Conservation (phyloP, 768 basidiomycete species). For the Kwoniella mangroviensis region DNA sequence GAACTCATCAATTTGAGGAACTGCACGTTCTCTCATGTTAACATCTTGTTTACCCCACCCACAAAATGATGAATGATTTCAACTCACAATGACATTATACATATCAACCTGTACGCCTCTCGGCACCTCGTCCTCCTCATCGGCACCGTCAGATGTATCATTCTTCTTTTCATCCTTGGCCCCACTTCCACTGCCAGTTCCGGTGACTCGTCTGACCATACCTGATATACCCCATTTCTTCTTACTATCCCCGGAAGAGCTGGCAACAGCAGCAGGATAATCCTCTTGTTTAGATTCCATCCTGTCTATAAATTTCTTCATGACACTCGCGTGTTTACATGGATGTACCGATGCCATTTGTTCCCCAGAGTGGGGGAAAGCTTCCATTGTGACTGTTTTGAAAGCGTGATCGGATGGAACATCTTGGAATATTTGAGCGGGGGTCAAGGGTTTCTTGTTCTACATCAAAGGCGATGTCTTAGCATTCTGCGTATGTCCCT, state of each 20-base stretch:
- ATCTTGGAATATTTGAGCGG: conserved; percentile 93
- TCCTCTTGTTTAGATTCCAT: conserved; percentile 76
- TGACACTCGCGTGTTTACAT: conserved; percentile 97
- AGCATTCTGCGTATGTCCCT: too few relatives aligned
- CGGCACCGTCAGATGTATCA: conserved; percentile 62
- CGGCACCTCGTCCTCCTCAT: conserved; percentile 63
- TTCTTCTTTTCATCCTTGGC: conserved; percentile 52
- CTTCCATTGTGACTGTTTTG: conserved; percentile 98
- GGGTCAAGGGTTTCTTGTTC: conserved; percentile 87
- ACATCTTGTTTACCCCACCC: conserved; percentile 12
- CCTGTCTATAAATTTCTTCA: conserved; percentile 99
- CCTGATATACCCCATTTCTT: conserved; percentile 75
- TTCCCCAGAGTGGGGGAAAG: conserved; percentile 89
- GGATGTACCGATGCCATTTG: conserved; percentile 91
- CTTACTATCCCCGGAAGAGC: conserved; percentile 39
- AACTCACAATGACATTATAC: conserved; percentile 75
- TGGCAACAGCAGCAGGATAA: conserved; percentile 1
- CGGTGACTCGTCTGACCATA: conserved; percentile 72
- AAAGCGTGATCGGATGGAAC: conserved; percentile 95
- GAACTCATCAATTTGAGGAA: conserved; percentile 99
- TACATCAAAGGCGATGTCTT: conserved; percentile 51
- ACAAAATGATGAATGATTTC: neutral
- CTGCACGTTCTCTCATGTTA: conserved; percentile 30
- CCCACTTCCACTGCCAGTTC: conserved; percentile 43
- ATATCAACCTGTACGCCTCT: conserved; percentile 92